Evolutionary conservation across 2,329 filamentous ascomycete genomes (phyloP).

Genomic region (Incumbomyces lentus): DNA sequence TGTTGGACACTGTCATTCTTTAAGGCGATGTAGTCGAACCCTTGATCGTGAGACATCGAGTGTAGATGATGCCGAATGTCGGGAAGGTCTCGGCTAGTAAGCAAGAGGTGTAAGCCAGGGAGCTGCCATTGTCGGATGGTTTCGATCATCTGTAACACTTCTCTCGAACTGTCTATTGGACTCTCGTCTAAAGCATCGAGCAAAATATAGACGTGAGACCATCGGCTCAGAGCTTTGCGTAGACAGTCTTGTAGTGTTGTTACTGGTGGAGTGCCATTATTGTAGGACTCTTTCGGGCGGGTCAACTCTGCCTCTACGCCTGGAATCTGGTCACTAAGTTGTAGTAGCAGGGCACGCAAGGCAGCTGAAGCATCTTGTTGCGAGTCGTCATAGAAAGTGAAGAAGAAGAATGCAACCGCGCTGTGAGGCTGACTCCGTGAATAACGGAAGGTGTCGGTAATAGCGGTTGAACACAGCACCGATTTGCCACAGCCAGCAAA

Average conservation of each 20-base stretch:
- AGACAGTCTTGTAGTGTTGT: conserved; percentile 12
- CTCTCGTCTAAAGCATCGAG: conserved; percentile 21
- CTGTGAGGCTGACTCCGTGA: conserved; percentile 7
- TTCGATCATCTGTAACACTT: conserved; percentile 8
- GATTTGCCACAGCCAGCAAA: conserved; percentile 27
- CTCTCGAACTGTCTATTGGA: conserved; percentile 9
- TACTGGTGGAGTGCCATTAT: conserved; percentile 11
- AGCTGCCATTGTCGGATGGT: conserved; percentile 12
- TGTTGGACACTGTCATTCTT: conserved; percentile 10
- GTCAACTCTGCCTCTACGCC: conserved; percentile 13
- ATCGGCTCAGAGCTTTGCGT: conserved; percentile 8
- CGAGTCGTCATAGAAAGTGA: conserved; percentile 22
- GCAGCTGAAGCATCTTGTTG: conserved; percentile 21
- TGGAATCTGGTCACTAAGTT: conserved; percentile 19
- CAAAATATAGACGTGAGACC: conserved; percentile 15
- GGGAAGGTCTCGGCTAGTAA: conserved; percentile 16
- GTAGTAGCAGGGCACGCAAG: conserved; percentile 22
- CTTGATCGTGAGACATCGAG: background rate
- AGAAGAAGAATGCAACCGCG: conserved; percentile 24
- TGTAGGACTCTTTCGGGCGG: conserved; percentile 10
- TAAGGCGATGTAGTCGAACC: conserved; percentile 1
- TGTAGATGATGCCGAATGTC: conserved; percentile 15
- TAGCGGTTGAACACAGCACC: conserved; percentile 24
- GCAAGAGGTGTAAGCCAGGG: conserved; percentile 11
- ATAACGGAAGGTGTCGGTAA: conserved; percentile 18